Percentiles rank a stretch among this genome's conserved stretches.
These are phyloP conservation scores for Hypoxylon sp. DNA, from an alignment of 2,329 filamentous ascomycete species.

Conservation along the genomic window DNA sequence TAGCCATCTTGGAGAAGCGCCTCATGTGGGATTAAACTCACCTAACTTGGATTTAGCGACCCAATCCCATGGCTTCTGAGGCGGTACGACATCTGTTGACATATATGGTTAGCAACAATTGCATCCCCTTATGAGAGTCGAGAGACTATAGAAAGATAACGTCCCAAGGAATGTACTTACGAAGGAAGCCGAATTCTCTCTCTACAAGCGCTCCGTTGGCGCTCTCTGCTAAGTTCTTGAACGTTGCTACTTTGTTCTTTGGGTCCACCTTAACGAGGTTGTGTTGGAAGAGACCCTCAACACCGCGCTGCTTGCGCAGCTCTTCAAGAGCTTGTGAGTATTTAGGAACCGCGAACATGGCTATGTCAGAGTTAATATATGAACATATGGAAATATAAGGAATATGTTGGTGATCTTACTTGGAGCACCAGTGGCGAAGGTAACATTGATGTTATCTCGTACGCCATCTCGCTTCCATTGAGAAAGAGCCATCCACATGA, in stretches of 20 bases:
- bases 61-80: constrained; percentile 55
- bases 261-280: constrained; percentile 57
- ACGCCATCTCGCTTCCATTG: constrained; percentile 57
- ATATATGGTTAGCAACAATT: constrained; percentile 17
- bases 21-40: constrained; percentile 49
- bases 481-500: constrained; percentile 59
- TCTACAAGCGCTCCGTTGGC: constrained; percentile 51
- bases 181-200: constrained; percentile 56
- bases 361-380: constrained; percentile 43
- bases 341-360: constrained; percentile 60
- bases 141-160: neutral
- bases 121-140: too few relatives aligned
- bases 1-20: constrained; percentile 15
- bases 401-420: constrained; percentile 37
- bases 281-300: constrained; percentile 59
- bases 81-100: constrained; percentile 54
- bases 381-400: neutral
- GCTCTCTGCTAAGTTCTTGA: constrained; percentile 55
- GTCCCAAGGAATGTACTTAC: constrained; percentile 13
- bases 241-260: constrained; percentile 55
- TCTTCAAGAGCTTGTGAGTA: constrained; percentile 56
- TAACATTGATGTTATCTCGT: constrained; percentile 52
- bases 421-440: constrained; percentile 56
- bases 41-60: constrained; percentile 55
- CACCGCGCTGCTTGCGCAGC: constrained; percentile 55